Conservation (phyloP, 2,329 filamentous ascomycete genomes). For the Hansfordia pulvinata region DNA sequence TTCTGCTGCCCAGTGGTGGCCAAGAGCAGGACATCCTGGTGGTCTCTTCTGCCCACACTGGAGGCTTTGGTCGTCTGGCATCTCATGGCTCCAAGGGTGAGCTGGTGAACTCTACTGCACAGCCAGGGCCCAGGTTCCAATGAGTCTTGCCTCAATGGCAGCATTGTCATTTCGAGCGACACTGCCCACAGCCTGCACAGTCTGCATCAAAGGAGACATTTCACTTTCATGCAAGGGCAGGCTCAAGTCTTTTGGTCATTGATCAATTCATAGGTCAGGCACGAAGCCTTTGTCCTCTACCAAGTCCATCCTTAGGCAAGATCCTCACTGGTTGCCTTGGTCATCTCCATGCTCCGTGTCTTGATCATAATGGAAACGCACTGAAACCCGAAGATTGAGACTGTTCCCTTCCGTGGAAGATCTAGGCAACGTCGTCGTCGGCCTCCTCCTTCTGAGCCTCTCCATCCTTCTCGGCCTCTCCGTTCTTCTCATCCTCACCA, state of each 20-base stretch:
- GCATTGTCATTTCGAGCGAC: too few relatives aligned
- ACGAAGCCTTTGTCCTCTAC: too few relatives aligned
- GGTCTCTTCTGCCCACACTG: background rate
- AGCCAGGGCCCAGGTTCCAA: too few relatives aligned
- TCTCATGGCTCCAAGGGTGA: background rate
- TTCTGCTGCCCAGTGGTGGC: too few relatives aligned
- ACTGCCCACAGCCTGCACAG: background rate
- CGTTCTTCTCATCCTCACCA: constrained; percentile 1
- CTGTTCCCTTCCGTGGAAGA: background rate
- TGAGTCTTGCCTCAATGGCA: too few relatives aligned
- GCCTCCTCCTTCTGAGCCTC: constrained; percentile 5
- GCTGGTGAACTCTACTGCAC: background rate
- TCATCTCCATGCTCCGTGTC: background rate
- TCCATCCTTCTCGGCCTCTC: constrained; percentile 2
- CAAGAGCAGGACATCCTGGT: background rate
- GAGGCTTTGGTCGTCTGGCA: background rate
- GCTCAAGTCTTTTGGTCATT: too few relatives aligned
- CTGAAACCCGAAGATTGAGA: background rate
- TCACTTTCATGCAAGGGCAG: background rate
- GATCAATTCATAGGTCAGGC: too few relatives aligned
- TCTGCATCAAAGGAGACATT: background rate
- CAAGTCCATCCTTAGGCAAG: background rate
- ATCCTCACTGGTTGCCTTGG: background rate
- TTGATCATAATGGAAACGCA: background rate
- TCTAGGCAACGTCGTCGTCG: constrained; percentile 6